phyloP scores from a whole-genome alignment of 805 yeast genomes.

The Saccharomyces eubayanus region DNA sequence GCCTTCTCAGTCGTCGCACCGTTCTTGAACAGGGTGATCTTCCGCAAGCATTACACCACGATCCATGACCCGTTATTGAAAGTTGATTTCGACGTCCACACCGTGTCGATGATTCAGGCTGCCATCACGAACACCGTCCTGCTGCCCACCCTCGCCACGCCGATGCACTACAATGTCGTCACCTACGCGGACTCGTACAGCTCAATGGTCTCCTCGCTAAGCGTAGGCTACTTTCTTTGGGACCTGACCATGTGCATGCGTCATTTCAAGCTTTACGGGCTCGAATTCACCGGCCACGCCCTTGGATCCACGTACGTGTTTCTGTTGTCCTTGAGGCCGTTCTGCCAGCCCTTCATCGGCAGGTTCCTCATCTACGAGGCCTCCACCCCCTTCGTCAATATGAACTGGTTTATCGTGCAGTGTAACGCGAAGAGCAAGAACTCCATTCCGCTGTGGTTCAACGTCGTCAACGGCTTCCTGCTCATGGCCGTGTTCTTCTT shows the following conservation, averaged over 20 bases:
- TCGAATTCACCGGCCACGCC: constrained; percentile 78
- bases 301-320: constrained; percentile 73
- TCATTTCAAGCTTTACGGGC: constrained; percentile 63
- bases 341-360: constrained; percentile 73
- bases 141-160: constrained; percentile 54
- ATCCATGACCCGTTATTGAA: constrained; percentile 38
- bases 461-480: constrained; percentile 61
- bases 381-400: constrained; percentile 89
- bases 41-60: constrained; percentile 48
- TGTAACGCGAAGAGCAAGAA: constrained; percentile 6
- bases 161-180: constrained; percentile 42
- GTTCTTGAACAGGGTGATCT: constrained; percentile 37
- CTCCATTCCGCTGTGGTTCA: constrained; percentile 37
- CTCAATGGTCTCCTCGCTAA: constrained; percentile 62
- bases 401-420: constrained; percentile 83
- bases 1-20: constrained; percentile 47
- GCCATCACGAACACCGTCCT: constrained; percentile 51
- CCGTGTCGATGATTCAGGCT: constrained; percentile 82
- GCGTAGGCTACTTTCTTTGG: constrained; percentile 89
- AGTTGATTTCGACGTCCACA: constrained; percentile 81
- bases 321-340: constrained; percentile 54
- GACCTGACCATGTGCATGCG: constrained; percentile 63
- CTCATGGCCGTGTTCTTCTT: constrained; percentile 63
- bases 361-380: constrained; percentile 78
- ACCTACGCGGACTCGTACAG: constrained; percentile 69